Evolutionary conservation across 768 basidiomycete genomes (phyloP).

Genomic region (Rhizopogon rudus): DNA sequence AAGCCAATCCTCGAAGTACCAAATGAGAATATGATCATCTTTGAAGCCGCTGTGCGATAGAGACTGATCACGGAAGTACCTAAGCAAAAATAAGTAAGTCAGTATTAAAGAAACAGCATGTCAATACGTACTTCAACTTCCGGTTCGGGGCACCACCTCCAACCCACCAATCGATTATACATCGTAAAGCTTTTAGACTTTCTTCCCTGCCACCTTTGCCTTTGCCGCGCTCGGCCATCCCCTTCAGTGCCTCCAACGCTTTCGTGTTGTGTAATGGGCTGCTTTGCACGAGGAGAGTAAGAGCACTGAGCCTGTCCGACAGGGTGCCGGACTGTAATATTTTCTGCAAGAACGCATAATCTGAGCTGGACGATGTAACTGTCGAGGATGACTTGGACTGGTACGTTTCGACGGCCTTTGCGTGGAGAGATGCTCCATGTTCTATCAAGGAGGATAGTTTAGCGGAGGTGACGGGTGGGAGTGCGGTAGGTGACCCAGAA

Average conservation of each 20-base stretch:
- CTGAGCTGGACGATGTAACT: slow-evolving; percentile 49
- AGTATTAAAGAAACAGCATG: neutral
- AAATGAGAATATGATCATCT: slow-evolving; percentile 70
- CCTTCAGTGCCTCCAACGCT: slow-evolving; percentile 69
- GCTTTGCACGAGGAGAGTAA: slow-evolving; percentile 84
- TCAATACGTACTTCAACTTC: slow-evolving; percentile 69
- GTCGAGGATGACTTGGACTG: slow-evolving; percentile 47
- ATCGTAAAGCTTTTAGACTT: slow-evolving; percentile 83
- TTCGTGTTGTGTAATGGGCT: slow-evolving; percentile 83
- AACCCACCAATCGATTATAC: slow-evolving; percentile 96
- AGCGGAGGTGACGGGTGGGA: slow-evolving; percentile 33
- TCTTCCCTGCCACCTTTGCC: slow-evolving; percentile 92
- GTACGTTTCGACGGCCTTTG: slow-evolving; percentile 38
- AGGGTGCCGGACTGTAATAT: slow-evolving; percentile 87
- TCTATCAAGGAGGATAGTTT: slow-evolving; percentile 40
- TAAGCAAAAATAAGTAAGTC: slow-evolving; percentile 21
- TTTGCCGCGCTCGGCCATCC: slow-evolving; percentile 72
- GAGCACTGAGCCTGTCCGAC: slow-evolving; percentile 85
- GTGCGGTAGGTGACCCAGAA: slow-evolving; percentile 18
- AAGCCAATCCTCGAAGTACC: slow-evolving; percentile 96
- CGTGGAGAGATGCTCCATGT: slow-evolving; percentile 46
- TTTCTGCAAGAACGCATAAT: slow-evolving; percentile 76
- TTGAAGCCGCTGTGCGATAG: slow-evolving; percentile 56
- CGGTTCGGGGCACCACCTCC: slow-evolving; percentile 86
- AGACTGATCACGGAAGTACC: slow-evolving; percentile 90